Percentiles rank a stretch among this genome's conserved stretches.
Evolutionary conservation across 306 rosid species (phyloP).

Genomic region (Comarum palustre): DNA sequence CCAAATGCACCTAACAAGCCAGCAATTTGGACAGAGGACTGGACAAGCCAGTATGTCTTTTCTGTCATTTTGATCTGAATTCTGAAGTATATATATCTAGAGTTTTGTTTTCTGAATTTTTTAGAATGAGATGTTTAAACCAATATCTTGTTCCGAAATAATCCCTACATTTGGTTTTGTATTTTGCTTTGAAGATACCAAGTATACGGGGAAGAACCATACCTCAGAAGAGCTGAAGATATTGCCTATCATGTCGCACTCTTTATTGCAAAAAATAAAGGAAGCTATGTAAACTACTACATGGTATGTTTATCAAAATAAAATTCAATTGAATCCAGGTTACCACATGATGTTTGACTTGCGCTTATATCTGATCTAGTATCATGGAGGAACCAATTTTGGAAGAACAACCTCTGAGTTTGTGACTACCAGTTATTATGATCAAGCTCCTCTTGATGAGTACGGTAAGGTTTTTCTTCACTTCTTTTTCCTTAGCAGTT

Average conservation of each 20-base stretch:
- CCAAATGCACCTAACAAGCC: conserved; percentile 89
- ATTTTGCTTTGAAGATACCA: conserved; percentile 24
- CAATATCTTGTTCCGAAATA: neutral
- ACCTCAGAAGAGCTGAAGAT: conserved; percentile 32
- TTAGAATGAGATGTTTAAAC: neutral
- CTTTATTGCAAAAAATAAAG: conserved; percentile 34
- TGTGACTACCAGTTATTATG: conserved; percentile 33
- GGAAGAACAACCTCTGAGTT: conserved; percentile 34
- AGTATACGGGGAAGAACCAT: conserved; percentile 27
- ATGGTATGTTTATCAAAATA: conserved; percentile 25
- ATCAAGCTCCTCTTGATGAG: conserved; percentile 41
- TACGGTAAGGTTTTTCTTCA: conserved; percentile 25
- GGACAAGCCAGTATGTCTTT: conserved; percentile 79
- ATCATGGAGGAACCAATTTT: conserved; percentile 45
- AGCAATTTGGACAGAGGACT: conserved; percentile 83
- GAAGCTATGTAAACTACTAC: conserved; percentile 45
- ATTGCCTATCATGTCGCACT: conserved; percentile 37
- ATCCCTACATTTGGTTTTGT: neutral
- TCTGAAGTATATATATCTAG: neutral
- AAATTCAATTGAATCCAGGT: neutral
- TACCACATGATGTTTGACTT: neutral
- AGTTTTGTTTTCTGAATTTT: neutral
- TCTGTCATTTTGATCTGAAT: neutral
- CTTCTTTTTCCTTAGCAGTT: neutral
- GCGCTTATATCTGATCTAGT: conserved; percentile 19